phyloP scores from a whole-genome alignment of 106 monocot species.

The Dendrobium chrysotoxum region DNA sequence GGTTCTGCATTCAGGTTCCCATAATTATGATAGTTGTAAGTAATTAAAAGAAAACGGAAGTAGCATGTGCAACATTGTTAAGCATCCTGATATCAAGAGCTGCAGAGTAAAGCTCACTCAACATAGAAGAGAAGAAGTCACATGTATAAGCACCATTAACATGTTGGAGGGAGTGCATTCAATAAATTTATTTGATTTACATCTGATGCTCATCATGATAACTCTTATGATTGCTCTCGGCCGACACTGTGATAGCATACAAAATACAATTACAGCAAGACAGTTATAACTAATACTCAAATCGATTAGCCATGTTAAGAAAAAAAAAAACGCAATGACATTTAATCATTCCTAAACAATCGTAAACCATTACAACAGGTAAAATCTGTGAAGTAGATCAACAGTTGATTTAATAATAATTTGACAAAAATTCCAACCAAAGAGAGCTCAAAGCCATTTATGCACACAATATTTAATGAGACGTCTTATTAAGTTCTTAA shows the following conservation, averaged over 20 bases:
- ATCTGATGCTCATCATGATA: neutral
- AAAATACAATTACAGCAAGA: too few relatives aligned
- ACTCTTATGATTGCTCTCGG: neutral
- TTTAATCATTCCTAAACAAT: neutral
- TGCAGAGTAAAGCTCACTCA: neutral
- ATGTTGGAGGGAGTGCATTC: neutral
- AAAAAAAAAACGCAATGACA: neutral
- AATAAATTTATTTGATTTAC: neutral
- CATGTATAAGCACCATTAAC: neutral
- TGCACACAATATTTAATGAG: neutral
- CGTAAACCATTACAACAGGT: neutral
- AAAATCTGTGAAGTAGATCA: neutral
- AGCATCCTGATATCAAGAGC: neutral
- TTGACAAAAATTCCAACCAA: neutral
- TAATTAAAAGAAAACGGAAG: neutral
- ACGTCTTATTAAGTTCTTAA: neutral
- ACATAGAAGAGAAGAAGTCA: neutral
- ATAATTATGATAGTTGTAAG: neutral
- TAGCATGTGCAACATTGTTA: neutral
- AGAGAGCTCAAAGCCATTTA: neutral
- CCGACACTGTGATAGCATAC: neutral
- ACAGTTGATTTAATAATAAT: neutral
- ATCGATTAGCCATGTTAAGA: neutral
- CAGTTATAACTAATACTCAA: neutral
- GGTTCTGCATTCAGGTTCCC: neutral